Percentiles rank a stretch among this genome's conserved stretches.
Conservation (phyloP, 768 basidiomycete genomes). For the Russula foetens region DNA sequence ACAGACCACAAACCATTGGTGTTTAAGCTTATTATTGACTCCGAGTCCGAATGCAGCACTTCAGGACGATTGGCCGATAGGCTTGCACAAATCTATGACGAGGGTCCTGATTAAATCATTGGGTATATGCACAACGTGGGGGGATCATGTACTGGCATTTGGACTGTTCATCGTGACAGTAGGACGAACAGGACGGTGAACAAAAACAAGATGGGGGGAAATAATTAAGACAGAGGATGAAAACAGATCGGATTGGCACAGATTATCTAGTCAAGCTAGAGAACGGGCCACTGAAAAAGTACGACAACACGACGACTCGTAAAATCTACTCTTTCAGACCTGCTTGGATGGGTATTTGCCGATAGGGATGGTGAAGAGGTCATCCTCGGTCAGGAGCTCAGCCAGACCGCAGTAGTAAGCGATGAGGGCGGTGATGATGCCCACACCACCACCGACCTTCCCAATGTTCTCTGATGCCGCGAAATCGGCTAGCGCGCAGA, state of each 20-base stretch:
- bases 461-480: conserved; percentile 9
- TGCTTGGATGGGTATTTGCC: conserved; percentile 21
- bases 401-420: conserved; percentile 41
- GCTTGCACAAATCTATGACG: too few species aligned
- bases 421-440: conserved; percentile 38
- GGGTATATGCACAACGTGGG: not conserved
- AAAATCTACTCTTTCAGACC: not conserved
- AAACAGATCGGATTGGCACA: not conserved
- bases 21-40: too few species aligned
- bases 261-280: not conserved
- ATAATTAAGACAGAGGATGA: not conserved
- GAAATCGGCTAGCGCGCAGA: conserved; percentile 10
- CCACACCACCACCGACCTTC: conserved; percentile 39
- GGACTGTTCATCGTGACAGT: not conserved
- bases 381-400: conserved; percentile 32
- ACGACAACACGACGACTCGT: too few species aligned
- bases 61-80: too few species aligned
- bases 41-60: too few species aligned
- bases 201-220: not conserved
- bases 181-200: not conserved
- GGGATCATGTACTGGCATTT: not conserved
- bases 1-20: too few species aligned
- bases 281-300: not conserved
- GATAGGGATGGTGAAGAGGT: conserved; percentile 34
- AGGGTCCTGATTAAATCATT: too few species aligned